Evolutionary conservation across 306 rosid genomes (phyloP).

Genomic region (Ziziphus jujuba): DNA sequence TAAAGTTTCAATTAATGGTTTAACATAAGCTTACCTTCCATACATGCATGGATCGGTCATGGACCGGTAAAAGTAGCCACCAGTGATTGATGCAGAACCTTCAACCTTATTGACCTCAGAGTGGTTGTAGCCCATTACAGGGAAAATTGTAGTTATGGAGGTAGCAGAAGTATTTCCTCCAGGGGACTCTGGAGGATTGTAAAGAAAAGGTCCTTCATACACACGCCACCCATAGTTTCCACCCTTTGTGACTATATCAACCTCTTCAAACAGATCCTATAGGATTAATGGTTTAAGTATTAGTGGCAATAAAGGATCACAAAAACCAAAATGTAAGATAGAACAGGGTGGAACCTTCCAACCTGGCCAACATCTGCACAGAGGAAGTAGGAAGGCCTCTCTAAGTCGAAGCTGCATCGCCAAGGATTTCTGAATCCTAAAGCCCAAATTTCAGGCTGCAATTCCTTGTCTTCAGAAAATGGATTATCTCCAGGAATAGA

Average conservation of each 20-base stretch:
- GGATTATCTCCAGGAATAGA: conserved; percentile 90
- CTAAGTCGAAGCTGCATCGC: conserved; percentile 96
- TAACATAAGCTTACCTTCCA: conserved; percentile 56
- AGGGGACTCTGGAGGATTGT: conserved; percentile 38
- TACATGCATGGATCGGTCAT: conserved; percentile 85
- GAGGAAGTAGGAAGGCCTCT: conserved; percentile 77
- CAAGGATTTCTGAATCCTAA: conserved; percentile 90
- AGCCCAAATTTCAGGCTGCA: conserved; percentile 90
- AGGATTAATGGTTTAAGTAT: background rate
- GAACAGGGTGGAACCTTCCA: too few relatives aligned
- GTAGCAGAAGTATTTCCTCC: conserved; percentile 55
- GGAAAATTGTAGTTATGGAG: conserved; percentile 59
- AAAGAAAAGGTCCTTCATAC: conserved; percentile 69
- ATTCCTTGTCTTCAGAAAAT: conserved; percentile 50
- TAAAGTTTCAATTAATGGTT: background rate
- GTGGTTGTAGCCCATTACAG: conserved; percentile 80
- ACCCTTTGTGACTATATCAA: conserved; percentile 84
- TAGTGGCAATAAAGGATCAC: background rate
- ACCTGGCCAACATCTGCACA: conserved; percentile 81
- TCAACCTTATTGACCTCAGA: conserved; percentile 62
- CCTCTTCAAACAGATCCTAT: conserved; percentile 79
- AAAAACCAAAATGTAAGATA: background rate
- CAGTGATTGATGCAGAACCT: conserved; percentile 84
- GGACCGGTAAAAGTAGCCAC: conserved; percentile 88
- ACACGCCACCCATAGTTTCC: conserved; percentile 97